A percentile compares a stretch with the other conserved stretches of the same genome.
phyloP scores from a whole-genome alignment of 2,329 filamentous ascomycete genomes.

The Talaromyces marneffei region DNA sequence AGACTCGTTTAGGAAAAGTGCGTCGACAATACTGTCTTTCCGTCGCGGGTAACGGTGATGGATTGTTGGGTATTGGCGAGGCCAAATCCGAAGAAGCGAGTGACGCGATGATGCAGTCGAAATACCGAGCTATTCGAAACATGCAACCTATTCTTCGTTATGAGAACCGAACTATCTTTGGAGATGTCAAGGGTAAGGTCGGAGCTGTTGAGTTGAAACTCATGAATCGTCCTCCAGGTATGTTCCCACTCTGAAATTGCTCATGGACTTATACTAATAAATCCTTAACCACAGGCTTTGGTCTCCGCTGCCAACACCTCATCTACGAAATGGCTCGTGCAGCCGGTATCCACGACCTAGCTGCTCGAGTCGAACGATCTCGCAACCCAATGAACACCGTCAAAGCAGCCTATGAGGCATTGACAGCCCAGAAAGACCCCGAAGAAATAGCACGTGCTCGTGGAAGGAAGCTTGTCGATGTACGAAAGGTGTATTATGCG shows the following conservation, averaged over 20 bases:
- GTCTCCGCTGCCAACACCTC: constrained; percentile 80
- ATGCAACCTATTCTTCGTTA: constrained; percentile 90
- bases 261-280: constrained; percentile 6
- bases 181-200: constrained; percentile 75
- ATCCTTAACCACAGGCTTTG: constrained; percentile 68
- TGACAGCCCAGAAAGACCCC: constrained; percentile 77
- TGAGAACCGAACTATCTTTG: constrained; percentile 86
- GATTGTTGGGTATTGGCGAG: constrained; percentile 80
- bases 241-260: constrained; percentile 26
- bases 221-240: constrained; percentile 80
- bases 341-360: constrained; percentile 79
- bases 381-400: constrained; percentile 97
- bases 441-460: constrained; percentile 83
- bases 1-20: constrained; percentile 95
- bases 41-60: constrained; percentile 81
- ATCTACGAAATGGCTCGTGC: constrained; percentile 93
- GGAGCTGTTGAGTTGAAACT: constrained; percentile 82
- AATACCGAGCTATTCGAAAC: constrained; percentile 77
- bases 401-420: constrained; percentile 79
- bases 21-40: constrained; percentile 67
- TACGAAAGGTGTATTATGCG: constrained; percentile 94
- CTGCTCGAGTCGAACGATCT: constrained; percentile 74
- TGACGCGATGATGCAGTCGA: constrained; percentile 65
- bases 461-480: constrained; percentile 93
- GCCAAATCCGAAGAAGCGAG: constrained; percentile 74